Evolutionary conservation across 2,329 filamentous ascomycete species (phyloP).

Genomic region (Ophiocordyceps camponoti-saundersi): DNA sequence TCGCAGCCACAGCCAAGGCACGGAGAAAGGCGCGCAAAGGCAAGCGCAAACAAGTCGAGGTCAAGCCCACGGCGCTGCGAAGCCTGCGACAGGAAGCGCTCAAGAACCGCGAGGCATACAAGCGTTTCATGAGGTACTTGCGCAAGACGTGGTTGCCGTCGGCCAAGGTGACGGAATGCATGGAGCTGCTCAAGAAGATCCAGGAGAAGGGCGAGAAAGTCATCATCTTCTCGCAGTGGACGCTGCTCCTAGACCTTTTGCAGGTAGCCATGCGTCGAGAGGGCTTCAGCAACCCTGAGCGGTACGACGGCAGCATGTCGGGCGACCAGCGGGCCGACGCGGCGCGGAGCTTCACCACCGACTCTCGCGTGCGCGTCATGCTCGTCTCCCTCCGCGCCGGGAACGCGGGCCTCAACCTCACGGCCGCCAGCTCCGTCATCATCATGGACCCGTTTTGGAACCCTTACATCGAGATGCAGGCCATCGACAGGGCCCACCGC

Average conservation of each 20-base stretch:
- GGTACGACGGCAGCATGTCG: conserved; percentile 71
- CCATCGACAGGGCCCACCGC: conserved; percentile 75
- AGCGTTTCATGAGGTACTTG: conserved; percentile 52
- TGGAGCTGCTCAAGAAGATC: conserved; percentile 55
- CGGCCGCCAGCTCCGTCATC: conserved; percentile 68
- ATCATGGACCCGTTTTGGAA: conserved; percentile 94
- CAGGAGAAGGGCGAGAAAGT: conserved; percentile 47
- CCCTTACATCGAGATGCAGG: conserved; percentile 82
- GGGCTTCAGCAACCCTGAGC: conserved; percentile 41
- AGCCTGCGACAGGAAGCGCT: conserved; percentile 47
- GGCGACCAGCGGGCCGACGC: conserved; percentile 50
- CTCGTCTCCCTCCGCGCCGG: conserved; percentile 71
- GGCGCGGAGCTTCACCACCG: conserved; percentile 46
- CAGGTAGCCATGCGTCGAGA: conserved; percentile 54
- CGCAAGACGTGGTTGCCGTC: conserved; percentile 55
- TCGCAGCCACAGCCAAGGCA: conserved; percentile 9
- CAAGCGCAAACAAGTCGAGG: conserved; percentile 24
- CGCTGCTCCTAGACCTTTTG: conserved; percentile 54
- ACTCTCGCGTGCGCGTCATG: conserved; percentile 53
- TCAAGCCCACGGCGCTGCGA: conserved; percentile 40
- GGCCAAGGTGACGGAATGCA: conserved; percentile 66
- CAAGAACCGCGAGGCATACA: conserved; percentile 46
- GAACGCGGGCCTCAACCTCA: conserved; percentile 72
- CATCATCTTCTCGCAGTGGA: conserved; percentile 68
- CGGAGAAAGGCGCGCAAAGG: conserved; percentile 17